A percentile compares a stretch with the other conserved stretches of the same genome.
phyloP scores from a whole-genome alignment of 1,284 basidiomycete genomes.

The Puccinia horiana region DNA sequence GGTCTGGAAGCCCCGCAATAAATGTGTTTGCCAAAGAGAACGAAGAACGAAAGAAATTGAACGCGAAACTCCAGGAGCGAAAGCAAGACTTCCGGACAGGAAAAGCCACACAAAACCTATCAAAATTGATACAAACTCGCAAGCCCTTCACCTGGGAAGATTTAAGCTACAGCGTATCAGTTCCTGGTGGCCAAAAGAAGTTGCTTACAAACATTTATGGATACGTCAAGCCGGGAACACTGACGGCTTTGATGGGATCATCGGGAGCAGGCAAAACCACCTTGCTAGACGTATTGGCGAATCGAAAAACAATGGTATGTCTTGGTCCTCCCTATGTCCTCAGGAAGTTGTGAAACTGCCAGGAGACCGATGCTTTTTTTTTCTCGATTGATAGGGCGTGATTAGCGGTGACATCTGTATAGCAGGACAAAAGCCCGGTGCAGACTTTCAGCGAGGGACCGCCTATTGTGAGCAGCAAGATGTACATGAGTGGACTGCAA shows the following conservation, averaged over 20 bases:
- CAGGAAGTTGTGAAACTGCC: too few species aligned
- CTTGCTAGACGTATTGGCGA: slow-evolving; percentile 64
- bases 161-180: slow-evolving; percentile 61
- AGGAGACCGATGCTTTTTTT: too few species aligned
- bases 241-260: slow-evolving; percentile 60
- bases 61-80: slow-evolving; percentile 65
- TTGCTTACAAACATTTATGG: slow-evolving; percentile 63
- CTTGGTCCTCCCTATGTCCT: too few species aligned
- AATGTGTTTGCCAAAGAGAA: slow-evolving; percentile 47
- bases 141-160: slow-evolving; percentile 60
- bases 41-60: slow-evolving; percentile 63
- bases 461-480: slow-evolving; percentile 59
- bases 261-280: slow-evolving; percentile 61
- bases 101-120: background rate
- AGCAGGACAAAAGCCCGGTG: slow-evolving; percentile 63
- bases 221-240: slow-evolving; percentile 62
- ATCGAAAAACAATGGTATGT: slow-evolving; percentile 58
- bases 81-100: slow-evolving; percentile 57
- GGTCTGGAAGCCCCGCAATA: slow-evolving; percentile 33
- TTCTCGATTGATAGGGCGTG: too few species aligned
- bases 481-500: slow-evolving; percentile 75
- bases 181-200: slow-evolving; percentile 59
- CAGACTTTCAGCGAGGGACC: slow-evolving; percentile 64
- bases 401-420: slow-evolving; percentile 61
- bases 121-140: background rate